These are phyloP conservation scores for Pelargonium australe DNA, from an alignment of 441 rosid genomes.

Conservation along the genomic window DNA sequence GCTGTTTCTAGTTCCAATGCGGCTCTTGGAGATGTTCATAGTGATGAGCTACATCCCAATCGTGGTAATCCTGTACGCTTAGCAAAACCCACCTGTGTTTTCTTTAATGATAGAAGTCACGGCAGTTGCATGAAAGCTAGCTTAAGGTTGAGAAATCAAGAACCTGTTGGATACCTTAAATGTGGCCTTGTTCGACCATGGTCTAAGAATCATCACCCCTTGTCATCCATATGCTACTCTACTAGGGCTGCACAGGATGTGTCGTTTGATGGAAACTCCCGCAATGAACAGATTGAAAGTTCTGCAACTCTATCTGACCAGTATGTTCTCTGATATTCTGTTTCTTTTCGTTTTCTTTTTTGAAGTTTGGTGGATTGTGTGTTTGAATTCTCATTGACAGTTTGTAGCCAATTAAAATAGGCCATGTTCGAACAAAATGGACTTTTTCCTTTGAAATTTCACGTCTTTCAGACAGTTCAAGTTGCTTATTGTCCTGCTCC, in stretches of 20 bases:
- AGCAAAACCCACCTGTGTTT: conserved; percentile 36
- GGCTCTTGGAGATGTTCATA: conserved; percentile 42
- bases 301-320: conserved; percentile 38
- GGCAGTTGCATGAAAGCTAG: conserved; percentile 28
- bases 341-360: conserved; percentile 3
- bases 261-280: conserved; percentile 46
- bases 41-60: conserved; percentile 41
- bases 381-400: not conserved
- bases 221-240: conserved; percentile 34
- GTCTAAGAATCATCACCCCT: conserved; percentile 36
- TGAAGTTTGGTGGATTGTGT: not conserved
- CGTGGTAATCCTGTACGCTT: conserved; percentile 38
- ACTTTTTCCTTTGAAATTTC: not conserved
- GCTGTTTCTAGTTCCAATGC: conserved; percentile 47
- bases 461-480: not conserved
- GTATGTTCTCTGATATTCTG: conserved; percentile 36
- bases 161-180: conserved; percentile 5
- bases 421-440: not conserved
- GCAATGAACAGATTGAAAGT: conserved; percentile 34
- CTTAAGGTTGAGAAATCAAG: conserved; percentile 35
- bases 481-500: not conserved
- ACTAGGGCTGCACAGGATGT: conserved; percentile 55
- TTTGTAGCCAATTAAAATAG: no score
- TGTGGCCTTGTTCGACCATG: conserved; percentile 25
- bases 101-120: conserved; percentile 27